Evolutionary conservation across 2,329 filamentous ascomycete genomes (phyloP).

Genomic region (Ustulina deusta): DNA sequence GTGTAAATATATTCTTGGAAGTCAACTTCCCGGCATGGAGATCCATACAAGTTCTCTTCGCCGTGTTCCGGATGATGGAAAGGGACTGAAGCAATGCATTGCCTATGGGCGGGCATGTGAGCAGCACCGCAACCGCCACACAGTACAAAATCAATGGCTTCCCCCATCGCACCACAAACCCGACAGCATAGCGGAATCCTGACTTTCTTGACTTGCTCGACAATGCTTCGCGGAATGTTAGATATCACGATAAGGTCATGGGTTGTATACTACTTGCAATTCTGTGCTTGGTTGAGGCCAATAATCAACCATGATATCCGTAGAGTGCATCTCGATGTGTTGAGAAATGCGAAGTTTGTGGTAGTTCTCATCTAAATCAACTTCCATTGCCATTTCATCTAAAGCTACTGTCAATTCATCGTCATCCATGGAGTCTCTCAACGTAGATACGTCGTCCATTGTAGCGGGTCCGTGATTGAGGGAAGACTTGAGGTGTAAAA

Average conservation of each 20-base stretch:
- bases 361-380: background rate
- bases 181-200: background rate
- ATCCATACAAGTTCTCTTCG: background rate
- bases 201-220: background rate
- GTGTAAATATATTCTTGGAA: slow-evolving; percentile 1
- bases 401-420: background rate
- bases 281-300: slow-evolving; percentile 7
- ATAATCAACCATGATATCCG: background rate
- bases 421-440: background rate
- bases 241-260: background rate
- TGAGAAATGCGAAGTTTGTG: background rate
- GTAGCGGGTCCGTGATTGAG: background rate
- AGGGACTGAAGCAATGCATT: background rate
- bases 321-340: background rate
- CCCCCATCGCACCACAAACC: background rate
- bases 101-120: background rate
- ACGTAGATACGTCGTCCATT: slow-evolving; percentile 1
- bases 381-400: background rate
- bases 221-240: background rate
- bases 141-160: too few relatives aligned
- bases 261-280: background rate
- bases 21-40: background rate
- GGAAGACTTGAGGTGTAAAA: background rate
- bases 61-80: background rate
- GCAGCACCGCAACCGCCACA: slow-evolving; percentile 1